Evolutionary conservation across 495 filamentous ascomycete species (phyloP), one percentile per base, ranked within the genome.

Genomic region (Ramalina peruviana): DNA sequence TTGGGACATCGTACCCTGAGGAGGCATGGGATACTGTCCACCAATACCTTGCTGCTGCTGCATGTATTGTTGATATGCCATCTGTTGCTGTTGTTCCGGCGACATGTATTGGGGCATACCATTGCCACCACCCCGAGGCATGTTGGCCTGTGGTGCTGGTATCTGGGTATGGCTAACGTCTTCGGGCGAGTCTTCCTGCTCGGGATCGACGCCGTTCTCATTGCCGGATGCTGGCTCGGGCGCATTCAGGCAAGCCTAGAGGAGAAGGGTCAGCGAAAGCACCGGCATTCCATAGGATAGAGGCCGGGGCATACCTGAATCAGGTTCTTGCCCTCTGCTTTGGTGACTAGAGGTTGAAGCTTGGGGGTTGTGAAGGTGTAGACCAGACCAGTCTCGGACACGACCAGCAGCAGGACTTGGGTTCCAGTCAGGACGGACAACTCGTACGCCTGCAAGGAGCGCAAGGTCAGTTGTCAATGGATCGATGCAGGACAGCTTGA

Each of bases 351-450:
- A 54, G 93, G 93, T 71, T 99, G 93, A 36, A 99, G 82, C 73
- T 99, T 99, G 7, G 93, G 92, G 9, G 93, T 99, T 52, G 93
- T 99, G 67, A 99, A 99, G 53, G 93, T 99, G 67, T 99, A 99
- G 59, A 99, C 92, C 20, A 99, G 79, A 48, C 92, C 92, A 46
- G 92, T 99, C 70, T 99, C 92, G 36, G 93, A 97, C 46, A 99
- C 92, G 61, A 99, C 92, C 48, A 99, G 79, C 19, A 99, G 76
- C 33, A 99, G 79, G 25, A 99, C 92, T 75, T 99, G 92, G 42
- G 92, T 99, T 56, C 92, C 92, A 12, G 92, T 99, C 58, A 99
- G 78, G 57, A 99, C 92, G 15, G 92, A 97, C 48, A 99, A 72
- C 62, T 99, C 92, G 60, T 99, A 99, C 30, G 92, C 92, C 92